Evolutionary conservation across 176 grass and related monocot species (phyloP), one percentile per base, ranked within the genome.

Genomic region (Oryza nivara): DNA sequence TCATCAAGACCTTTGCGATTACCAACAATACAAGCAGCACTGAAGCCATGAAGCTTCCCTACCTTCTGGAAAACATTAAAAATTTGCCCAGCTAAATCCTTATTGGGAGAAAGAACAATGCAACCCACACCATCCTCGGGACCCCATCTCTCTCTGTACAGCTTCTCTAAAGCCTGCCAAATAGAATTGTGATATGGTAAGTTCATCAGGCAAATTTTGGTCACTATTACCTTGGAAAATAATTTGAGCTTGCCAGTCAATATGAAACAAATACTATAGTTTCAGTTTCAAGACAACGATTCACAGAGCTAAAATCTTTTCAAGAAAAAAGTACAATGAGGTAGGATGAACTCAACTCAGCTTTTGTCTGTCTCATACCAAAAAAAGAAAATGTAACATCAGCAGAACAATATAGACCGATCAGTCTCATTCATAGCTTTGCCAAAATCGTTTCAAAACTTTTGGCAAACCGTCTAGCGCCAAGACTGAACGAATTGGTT

Each of bases 61-160:
- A 94, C 83, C 4, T 25, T 76, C 11, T 67, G 89, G 47, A 98
- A 20, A 74, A 92, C 93, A 30, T 89, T 77, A 85, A 95, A 98
- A 80, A 94, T 84, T 90, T 98, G 96, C 14, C 78, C 87, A 74
- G 96, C 93, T 70, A 98, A 93, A 79, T 98, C 93, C 2, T 87
- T 89, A 4, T 91, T 95, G n/a, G 96, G 96, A 52, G 93, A 92
- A 40, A 98, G 88, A 58, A 95, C 87, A 67, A 98, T 88, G 77
- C 91, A 84, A 19, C 96, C 96, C n/a, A 90, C 88, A 28, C 96
- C 96, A 89, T 92, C 88, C 76, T 92, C 89, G 3, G 36, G 65
- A 45, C 80, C 52, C 96, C 96, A 98, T 74, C 84, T 86, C 75
- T 81, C 87, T 83, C 93, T 86, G 48, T 95, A 95, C 84, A 95